phyloP scores from a whole-genome alignment of 2,329 filamentous ascomycete genomes.

The Westerdykella sp. region DNA sequence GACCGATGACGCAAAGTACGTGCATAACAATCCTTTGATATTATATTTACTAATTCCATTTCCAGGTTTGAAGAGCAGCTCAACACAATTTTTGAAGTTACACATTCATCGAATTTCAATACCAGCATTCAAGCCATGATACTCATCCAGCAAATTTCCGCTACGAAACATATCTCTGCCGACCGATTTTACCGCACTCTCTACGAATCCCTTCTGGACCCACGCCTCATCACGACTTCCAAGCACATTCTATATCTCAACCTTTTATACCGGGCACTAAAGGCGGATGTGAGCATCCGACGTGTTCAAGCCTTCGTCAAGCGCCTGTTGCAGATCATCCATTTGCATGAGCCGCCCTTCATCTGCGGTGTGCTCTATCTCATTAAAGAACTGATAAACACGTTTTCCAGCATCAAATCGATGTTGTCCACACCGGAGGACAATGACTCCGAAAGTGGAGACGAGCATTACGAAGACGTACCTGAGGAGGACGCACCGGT shows the following conservation, averaged over 20 bases:
- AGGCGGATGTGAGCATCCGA: slow-evolving; percentile 82
- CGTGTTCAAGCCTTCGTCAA: slow-evolving; percentile 95
- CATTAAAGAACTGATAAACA: slow-evolving; percentile 69
- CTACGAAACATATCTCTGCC: slow-evolving; percentile 69
- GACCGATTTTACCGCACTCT: slow-evolving; percentile 93
- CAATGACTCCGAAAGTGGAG: slow-evolving; percentile 69
- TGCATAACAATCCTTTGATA: slow-evolving; percentile 5
- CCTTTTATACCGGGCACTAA: slow-evolving; percentile 78
- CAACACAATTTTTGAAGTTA: slow-evolving; percentile 90
- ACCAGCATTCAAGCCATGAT: slow-evolving; percentile 94
- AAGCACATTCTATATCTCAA: slow-evolving; percentile 97
- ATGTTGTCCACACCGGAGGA: slow-evolving; percentile 65
- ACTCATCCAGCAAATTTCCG: slow-evolving; percentile 86
- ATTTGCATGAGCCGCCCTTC: slow-evolving; percentile 86
- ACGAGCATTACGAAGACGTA: slow-evolving; percentile 64
- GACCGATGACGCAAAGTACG: slow-evolving; percentile 67
- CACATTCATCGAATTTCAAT: slow-evolving; percentile 98
- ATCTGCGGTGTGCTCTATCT: slow-evolving; percentile 90
- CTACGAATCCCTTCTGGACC: slow-evolving; percentile 91
- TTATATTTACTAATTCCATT: slow-evolving; percentile 4
- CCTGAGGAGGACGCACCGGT: slow-evolving; percentile 41
- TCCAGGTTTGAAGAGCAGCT: slow-evolving; percentile 74
- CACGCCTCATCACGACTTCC: slow-evolving; percentile 78
- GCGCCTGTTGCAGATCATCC: slow-evolving; percentile 78
- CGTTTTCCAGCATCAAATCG: slow-evolving; percentile 72